These are phyloP conservation scores for Gnaphalium uliginosum DNA, from an alignment of 129 eudicot genomes.

Conservation along the genomic window DNA sequence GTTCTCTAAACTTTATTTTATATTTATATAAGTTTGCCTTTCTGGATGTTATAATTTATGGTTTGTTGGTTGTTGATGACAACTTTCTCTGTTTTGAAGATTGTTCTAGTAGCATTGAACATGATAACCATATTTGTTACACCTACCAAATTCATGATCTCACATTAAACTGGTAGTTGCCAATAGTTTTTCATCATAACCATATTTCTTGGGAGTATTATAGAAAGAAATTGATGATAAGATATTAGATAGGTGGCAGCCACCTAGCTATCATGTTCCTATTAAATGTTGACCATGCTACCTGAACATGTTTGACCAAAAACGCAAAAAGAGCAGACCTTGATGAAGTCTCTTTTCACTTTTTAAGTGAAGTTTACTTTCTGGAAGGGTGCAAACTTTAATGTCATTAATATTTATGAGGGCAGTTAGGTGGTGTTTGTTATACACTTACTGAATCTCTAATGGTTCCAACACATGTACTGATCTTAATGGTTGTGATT, in stretches of 20 bases:
- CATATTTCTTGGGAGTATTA: neutral
- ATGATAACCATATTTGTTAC: neutral
- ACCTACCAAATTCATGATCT: conserved; percentile 5
- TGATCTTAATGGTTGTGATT: neutral
- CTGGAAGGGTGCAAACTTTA: neutral
- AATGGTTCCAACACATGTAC: conserved; percentile 2
- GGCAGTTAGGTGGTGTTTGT: conserved; percentile 4
- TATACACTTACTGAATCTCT: neutral
- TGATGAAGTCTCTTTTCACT: neutral
- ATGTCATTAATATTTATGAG: neutral
- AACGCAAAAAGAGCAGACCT: neutral
- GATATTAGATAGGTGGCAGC: conserved; percentile 2
- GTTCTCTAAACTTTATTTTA: neutral
- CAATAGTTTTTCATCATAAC: neutral
- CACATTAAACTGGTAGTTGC: neutral
- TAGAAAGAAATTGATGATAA: neutral
- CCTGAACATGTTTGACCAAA: neutral
- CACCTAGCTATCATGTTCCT: neutral
- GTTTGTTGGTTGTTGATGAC: conserved; percentile 4
- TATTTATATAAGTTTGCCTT: neutral
- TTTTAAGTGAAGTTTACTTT: neutral
- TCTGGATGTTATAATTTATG: neutral
- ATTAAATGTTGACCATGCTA: neutral
- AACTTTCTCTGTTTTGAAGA: neutral
- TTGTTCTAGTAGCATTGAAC: neutral